phyloP scores from a whole-genome alignment of 352 stramenopile species.

The Aphanomyces invadans region DNA sequence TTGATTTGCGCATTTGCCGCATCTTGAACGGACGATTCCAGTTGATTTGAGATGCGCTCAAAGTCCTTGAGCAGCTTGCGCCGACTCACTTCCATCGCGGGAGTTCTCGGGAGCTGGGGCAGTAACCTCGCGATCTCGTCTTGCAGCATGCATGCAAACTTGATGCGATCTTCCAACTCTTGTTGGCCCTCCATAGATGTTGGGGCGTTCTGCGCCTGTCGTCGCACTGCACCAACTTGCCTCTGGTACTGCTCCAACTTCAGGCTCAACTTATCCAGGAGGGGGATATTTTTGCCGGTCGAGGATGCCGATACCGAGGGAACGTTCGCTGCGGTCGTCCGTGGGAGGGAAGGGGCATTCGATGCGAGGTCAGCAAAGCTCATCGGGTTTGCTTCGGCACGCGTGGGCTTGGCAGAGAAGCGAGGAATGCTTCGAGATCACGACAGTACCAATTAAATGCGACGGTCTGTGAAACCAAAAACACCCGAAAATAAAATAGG shows the following conservation, averaged over 20 bases:
- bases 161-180: constrained; percentile 76
- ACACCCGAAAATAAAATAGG: too few relatives aligned
- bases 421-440: neutral
- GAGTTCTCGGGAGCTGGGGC: constrained; percentile 45
- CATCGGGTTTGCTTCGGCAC: neutral
- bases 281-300: neutral
- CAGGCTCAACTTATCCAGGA: constrained; percentile 17
- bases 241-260: constrained; percentile 82
- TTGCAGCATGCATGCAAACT: constrained; percentile 72
- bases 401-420: neutral
- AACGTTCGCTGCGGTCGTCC: neutral
- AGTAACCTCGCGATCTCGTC: constrained; percentile 69
- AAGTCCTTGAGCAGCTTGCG: constrained; percentile 80
- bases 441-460: neutral
- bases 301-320: neutral
- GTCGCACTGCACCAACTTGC: constrained; percentile 72
- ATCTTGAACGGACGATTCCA: constrained; percentile 57
- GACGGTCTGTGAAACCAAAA: too few relatives aligned
- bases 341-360: neutral
- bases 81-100: constrained; percentile 59
- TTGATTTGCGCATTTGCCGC: constrained; percentile 29
- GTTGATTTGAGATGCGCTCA: constrained; percentile 58
- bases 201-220: constrained; percentile 24
- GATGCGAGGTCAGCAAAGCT: constrained; percentile 22
- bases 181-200: constrained; percentile 38